A percentile compares a stretch with the other conserved stretches of the same genome.
phyloP scores from a whole-genome alignment of 148 eudicot species.

The Bassia scoparia region DNA sequence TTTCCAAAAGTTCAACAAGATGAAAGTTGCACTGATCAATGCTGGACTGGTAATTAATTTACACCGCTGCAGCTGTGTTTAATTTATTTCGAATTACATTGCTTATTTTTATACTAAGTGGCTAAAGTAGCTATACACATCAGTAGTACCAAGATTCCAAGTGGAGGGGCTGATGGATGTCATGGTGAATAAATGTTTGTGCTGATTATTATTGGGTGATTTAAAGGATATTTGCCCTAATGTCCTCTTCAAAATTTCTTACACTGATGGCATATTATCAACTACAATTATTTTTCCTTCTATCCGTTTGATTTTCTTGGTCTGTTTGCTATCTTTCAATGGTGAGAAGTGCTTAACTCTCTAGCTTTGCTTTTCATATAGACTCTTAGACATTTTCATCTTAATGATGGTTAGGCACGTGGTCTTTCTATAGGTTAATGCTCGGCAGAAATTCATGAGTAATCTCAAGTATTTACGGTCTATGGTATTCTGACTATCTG shows the following conservation, averaged over 20 bases:
- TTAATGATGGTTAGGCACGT: not conserved
- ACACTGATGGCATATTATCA: not conserved
- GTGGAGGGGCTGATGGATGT: not conserved
- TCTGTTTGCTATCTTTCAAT: not conserved
- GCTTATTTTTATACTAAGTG: not conserved
- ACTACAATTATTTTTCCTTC: not conserved
- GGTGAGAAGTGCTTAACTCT: not conserved
- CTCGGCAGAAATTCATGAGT: not conserved
- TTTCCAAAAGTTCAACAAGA: slow-evolving; percentile 3
- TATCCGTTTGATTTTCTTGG: not conserved
- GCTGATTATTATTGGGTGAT: not conserved
- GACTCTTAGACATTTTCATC: not conserved
- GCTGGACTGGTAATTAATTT: slow-evolving; percentile 5
- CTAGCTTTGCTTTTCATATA: not conserved
- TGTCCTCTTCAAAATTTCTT: not conserved
- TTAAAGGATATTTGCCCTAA: not conserved
- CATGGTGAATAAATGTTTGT: not conserved
- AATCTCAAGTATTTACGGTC: too few species aligned
- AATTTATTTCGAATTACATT: not conserved
- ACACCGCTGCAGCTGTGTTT: not conserved
- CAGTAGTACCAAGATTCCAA: not conserved
- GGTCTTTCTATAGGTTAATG: not conserved
- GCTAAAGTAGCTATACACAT: not conserved
- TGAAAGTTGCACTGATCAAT: not conserved
- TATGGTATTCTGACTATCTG: too few species aligned